Conservation (phyloP, 768 basidiomycete species). For the Tulasnella sp. region DNA sequence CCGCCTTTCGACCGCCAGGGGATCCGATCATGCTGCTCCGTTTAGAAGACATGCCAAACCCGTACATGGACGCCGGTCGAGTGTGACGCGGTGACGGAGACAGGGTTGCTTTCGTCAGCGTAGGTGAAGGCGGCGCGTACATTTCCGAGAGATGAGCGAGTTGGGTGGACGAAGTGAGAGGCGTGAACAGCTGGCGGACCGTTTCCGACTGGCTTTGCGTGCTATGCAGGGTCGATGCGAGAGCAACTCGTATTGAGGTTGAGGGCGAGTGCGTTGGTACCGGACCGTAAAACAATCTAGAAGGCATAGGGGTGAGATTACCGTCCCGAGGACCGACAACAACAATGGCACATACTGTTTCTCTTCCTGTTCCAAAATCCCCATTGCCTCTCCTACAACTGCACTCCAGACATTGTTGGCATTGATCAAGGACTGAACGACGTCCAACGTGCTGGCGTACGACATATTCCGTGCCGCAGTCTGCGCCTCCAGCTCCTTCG, state of each 20-base stretch:
- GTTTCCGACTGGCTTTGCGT: conserved; percentile 83
- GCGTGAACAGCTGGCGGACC: conserved; percentile 75
- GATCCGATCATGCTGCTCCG: conserved; percentile 24
- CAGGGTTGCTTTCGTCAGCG: conserved; percentile 25
- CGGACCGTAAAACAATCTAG: conserved; percentile 46
- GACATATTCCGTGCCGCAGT: neutral
- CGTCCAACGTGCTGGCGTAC: conserved; percentile 59
- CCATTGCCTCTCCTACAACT: conserved; percentile 68
- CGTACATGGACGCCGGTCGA: conserved; percentile 11
- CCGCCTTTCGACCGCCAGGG: neutral
- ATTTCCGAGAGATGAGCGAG: conserved; percentile 82
- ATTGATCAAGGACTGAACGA: conserved; percentile 66
- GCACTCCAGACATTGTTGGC: conserved; percentile 76
- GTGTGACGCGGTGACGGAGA: neutral
- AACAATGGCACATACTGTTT: conserved; percentile 52
- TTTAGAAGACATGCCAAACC: neutral
- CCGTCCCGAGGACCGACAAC: neutral
- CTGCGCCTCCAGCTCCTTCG: conserved; percentile 16
- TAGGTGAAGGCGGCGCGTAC: conserved; percentile 81
- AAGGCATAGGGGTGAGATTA: neutral
- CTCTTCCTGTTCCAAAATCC: conserved; percentile 70
- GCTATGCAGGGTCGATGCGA: conserved; percentile 72
- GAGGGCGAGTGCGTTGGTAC: conserved; percentile 55
- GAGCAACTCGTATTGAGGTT: conserved; percentile 64
- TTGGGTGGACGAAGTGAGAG: conserved; percentile 70